Evolutionary conservation across 2,329 filamentous ascomycete genomes (phyloP).

Genomic region (Dissoconium aciculare): DNA sequence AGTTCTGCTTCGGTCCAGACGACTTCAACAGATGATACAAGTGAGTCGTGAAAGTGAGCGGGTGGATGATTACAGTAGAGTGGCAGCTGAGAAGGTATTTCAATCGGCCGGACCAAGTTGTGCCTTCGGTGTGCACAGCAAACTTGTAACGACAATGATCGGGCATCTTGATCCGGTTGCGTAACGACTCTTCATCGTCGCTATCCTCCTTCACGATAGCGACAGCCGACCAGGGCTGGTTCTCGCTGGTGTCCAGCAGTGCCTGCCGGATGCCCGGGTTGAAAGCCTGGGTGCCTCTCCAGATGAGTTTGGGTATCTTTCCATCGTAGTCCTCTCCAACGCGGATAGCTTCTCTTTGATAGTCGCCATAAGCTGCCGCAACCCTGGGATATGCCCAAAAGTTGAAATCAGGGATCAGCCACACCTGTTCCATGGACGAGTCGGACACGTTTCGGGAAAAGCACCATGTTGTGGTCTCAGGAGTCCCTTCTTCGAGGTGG

Average conservation of each 20-base stretch:
- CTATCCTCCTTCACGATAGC: slow-evolving; percentile 16
- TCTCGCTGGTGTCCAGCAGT: slow-evolving; percentile 19
- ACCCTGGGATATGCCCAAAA: slow-evolving; percentile 36
- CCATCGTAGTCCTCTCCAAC: slow-evolving; percentile 20
- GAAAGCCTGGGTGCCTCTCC: slow-evolving; percentile 32
- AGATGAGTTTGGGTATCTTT: slow-evolving; percentile 35
- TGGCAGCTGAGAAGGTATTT: slow-evolving; percentile 24
- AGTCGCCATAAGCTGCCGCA: slow-evolving; percentile 15
- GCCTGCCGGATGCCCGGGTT: slow-evolving; percentile 16
- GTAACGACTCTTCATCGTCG: slow-evolving; percentile 12
- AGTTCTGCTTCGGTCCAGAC: slow-evolving; percentile 20
- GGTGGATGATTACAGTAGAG: slow-evolving; percentile 19
- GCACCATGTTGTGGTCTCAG: slow-evolving; percentile 29
- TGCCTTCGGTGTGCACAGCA: slow-evolving; percentile 23
- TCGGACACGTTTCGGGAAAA: slow-evolving; percentile 19
- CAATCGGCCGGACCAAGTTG: slow-evolving; percentile 22
- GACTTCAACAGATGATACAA: slow-evolving; percentile 19
- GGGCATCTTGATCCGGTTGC: slow-evolving; percentile 17
- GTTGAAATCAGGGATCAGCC: slow-evolving; percentile 41
- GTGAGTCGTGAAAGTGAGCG: slow-evolving; percentile 20
- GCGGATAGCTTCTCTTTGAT: slow-evolving; percentile 13
- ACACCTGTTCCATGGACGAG: slow-evolving; percentile 24
- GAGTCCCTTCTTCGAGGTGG: slow-evolving; percentile 11
- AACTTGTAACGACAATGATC: slow-evolving; percentile 22
- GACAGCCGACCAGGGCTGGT: slow-evolving; percentile 34